These are phyloP conservation scores for Penicillium lividum DNA, from an alignment of 495 filamentous ascomycete genomes.

Conservation along the genomic window DNA sequence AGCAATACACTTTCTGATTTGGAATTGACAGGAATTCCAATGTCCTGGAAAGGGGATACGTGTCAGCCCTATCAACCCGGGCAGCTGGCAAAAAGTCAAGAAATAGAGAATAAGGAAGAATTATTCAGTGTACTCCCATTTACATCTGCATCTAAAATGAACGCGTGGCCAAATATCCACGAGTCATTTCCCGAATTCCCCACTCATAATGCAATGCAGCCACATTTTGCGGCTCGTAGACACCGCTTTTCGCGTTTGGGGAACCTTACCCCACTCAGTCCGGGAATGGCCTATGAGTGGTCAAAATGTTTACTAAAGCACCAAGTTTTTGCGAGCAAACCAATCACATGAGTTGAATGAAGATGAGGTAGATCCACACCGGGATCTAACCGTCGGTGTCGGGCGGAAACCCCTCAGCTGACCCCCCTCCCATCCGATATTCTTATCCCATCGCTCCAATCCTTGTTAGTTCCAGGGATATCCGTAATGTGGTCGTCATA, in stretches of 20 bases:
- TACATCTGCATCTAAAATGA: background rate
- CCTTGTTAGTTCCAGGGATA: slow-evolving; percentile 19
- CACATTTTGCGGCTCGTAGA: slow-evolving; percentile 19
- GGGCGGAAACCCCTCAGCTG: slow-evolving; percentile 8
- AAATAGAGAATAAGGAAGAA: background rate
- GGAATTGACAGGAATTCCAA: no score
- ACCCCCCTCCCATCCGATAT: slow-evolving; percentile 1
- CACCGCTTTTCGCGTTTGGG: slow-evolving; percentile 28
- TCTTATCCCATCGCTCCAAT: slow-evolving; percentile 7
- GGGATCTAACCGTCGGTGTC: slow-evolving; percentile 34
- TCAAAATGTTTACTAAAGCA: slow-evolving; percentile 14
- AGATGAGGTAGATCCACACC: background rate
- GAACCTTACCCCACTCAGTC: slow-evolving; percentile 1
- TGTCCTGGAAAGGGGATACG: no score
- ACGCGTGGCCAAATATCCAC: background rate
- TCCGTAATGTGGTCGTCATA: slow-evolving; percentile 14
- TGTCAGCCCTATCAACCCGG: background rate
- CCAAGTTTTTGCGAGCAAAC: slow-evolving; percentile 6
- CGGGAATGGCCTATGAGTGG: slow-evolving; percentile 15
- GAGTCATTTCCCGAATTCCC: background rate
- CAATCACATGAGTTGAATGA: slow-evolving; percentile 10
- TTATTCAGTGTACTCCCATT: background rate
- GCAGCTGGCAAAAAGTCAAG: background rate
- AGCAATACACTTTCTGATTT: background rate
- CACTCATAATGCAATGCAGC: slow-evolving; percentile 2